These are phyloP conservation scores for Amanita fuliginea DNA, from an alignment of 768 basidiomycete species.

Conservation along the genomic window DNA sequence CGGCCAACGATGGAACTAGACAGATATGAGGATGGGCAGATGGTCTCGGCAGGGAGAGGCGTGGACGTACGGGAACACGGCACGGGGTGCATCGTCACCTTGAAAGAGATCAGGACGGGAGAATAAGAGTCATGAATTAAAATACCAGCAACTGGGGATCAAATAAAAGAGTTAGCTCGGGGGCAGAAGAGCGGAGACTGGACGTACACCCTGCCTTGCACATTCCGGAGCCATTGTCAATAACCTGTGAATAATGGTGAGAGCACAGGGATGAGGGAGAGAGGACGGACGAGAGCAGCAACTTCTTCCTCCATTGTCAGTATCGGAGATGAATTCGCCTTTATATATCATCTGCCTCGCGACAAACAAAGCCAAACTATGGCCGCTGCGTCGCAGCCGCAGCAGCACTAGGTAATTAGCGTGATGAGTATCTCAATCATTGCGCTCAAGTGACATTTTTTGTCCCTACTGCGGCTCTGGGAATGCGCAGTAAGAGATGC, in stretches of 20 bases:
- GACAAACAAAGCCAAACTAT: neutral
- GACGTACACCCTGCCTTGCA: conserved; percentile 98
- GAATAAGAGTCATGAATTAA: conserved; percentile 6
- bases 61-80: conserved; percentile 83
- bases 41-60: neutral
- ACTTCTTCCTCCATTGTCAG: conserved; percentile 34
- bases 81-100: conserved; percentile 86
- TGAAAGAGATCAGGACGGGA: conserved; percentile 18
- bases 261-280: conserved; percentile 16
- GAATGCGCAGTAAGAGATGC: too few species aligned
- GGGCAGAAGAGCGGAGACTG: conserved; percentile 6
- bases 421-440: too few species aligned
- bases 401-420: too few species aligned
- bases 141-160: conserved; percentile 51
- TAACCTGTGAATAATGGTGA: conserved; percentile 41
- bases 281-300: conserved; percentile 37
- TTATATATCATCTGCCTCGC: neutral
- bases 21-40: conserved; percentile 1
- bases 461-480: too few species aligned
- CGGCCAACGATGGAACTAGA: conserved; percentile 85
- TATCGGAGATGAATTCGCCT: too few species aligned
- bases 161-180: conserved; percentile 10
- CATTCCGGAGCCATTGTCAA: conserved; percentile 97
- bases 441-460: too few species aligned
- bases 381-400: too few species aligned